These are phyloP conservation scores for Populus trichocarpa DNA, from an alignment of 441 rosid species.

Conservation along the genomic window DNA sequence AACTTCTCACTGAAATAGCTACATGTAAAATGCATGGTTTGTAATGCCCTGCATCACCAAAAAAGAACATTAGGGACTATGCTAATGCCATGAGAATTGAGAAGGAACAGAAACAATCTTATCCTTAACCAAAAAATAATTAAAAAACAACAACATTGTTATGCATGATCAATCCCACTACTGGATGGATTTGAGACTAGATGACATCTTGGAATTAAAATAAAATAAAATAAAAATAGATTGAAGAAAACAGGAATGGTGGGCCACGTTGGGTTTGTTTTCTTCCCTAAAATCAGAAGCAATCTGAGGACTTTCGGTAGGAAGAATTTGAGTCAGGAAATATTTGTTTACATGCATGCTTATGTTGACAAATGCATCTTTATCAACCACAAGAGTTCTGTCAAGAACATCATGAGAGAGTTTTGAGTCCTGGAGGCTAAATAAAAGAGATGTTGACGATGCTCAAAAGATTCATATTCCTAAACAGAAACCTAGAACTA, in stretches of 20 bases:
- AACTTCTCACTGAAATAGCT: not conserved
- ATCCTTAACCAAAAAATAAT: not conserved
- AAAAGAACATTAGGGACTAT: too few relatives aligned
- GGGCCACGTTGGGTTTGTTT: not conserved
- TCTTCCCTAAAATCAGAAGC: not conserved
- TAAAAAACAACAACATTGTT: not conserved
- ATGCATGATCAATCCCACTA: not conserved
- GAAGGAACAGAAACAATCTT: not conserved
- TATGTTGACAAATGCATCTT: not conserved
- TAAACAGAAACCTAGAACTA: not conserved
- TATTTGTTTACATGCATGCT: not conserved
- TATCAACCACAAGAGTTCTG: not conserved
- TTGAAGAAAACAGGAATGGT: not conserved
- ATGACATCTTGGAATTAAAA: not conserved
- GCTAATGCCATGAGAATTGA: not conserved
- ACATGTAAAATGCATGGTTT: too few relatives aligned
- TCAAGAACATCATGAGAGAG: constrained; percentile 4
- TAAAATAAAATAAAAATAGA: not conserved
- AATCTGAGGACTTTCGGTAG: not conserved
- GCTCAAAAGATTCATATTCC: not conserved
- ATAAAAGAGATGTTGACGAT: not conserved
- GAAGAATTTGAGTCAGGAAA: not conserved
- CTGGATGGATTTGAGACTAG: not conserved
- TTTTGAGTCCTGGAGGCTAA: not conserved
- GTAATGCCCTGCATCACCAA: not conserved